Evolutionary conservation across 192 early-diverging fungal genomes (phyloP).

Genomic region (Glomus cerebriforme): DNA sequence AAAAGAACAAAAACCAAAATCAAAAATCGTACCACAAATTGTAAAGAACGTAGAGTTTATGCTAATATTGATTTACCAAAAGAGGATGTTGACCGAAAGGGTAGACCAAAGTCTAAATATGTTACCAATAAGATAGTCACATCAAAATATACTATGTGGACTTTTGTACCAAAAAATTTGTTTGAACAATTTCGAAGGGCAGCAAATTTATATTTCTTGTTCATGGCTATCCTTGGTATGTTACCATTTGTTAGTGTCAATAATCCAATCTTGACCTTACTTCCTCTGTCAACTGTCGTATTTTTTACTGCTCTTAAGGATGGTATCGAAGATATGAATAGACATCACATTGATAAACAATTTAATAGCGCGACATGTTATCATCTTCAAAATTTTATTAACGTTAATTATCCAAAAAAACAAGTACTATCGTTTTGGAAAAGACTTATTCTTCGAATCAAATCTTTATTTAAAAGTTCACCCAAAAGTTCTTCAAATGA

Average conservation of each 20-base stretch:
- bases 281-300: conserved; percentile 85
- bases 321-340: conserved; percentile 83
- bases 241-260: conserved; percentile 80
- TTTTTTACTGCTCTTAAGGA: conserved; percentile 83
- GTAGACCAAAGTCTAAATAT: conserved; percentile 56
- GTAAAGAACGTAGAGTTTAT: conserved; percentile 58
- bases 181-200: conserved; percentile 89
- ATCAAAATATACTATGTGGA: conserved; percentile 85
- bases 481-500: background rate
- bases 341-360: conserved; percentile 80
- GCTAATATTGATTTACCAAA: conserved; percentile 65
- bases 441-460: conserved; percentile 7
- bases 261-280: conserved; percentile 73
- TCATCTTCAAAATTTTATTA: conserved; percentile 46
- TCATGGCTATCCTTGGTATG: conserved; percentile 78
- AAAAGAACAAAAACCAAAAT: conserved; percentile 49
- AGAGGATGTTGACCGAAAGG: conserved; percentile 54
- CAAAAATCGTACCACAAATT: conserved; percentile 45
- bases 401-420: conserved; percentile 46
- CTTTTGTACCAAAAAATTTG: conserved; percentile 89
- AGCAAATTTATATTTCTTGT: conserved; percentile 87
- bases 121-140: conserved; percentile 82
- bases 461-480: background rate
- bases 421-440: conserved; percentile 25
- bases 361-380: conserved; percentile 72